Evolutionary conservation across 2,329 filamentous ascomycete genomes (phyloP).

Genomic region (Beauveria asiatica): DNA sequence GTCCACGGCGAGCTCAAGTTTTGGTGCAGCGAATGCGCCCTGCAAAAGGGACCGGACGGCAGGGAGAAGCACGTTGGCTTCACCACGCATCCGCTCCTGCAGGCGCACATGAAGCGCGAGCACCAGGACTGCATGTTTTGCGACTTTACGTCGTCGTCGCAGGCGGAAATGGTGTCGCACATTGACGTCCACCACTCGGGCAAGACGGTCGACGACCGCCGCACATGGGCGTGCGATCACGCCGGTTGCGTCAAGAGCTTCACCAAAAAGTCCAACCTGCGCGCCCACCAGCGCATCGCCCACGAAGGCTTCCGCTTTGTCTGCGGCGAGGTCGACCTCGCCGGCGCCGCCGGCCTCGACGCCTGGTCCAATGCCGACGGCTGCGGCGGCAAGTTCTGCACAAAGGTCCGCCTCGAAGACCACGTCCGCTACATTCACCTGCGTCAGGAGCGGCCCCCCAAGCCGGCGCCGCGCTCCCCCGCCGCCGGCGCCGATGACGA

Average conservation of each 20-base stretch:
- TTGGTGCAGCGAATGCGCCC: constrained; percentile 67
- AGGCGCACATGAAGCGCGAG: constrained; percentile 61
- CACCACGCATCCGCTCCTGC: constrained; percentile 60
- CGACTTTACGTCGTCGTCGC: constrained; percentile 55
- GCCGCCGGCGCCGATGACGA: background rate
- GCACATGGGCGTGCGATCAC: constrained; percentile 57
- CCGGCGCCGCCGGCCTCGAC: constrained; percentile 45
- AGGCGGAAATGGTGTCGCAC: constrained; percentile 64
- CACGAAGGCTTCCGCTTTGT: constrained; percentile 71
- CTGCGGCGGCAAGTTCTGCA: constrained; percentile 68
- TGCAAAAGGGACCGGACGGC: constrained; percentile 29
- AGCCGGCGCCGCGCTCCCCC: constrained; percentile 14
- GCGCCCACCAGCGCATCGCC: constrained; percentile 65
- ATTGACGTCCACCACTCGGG: constrained; percentile 68
- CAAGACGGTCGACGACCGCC: constrained; percentile 52
- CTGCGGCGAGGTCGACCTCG: constrained; percentile 64
- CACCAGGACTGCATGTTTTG: constrained; percentile 75
- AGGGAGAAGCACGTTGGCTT: constrained; percentile 49
- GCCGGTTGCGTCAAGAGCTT: constrained; percentile 67
- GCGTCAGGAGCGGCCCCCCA: constrained; percentile 39
- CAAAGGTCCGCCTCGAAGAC: constrained; percentile 71
- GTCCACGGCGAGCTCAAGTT: constrained; percentile 63
- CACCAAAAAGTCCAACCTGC: constrained; percentile 75
- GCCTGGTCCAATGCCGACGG: constrained; percentile 58
- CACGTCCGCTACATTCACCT: constrained; percentile 80